These are phyloP conservation scores for Tieghemiomyces parasiticus DNA, from an alignment of 192 early-diverging fungal species.

Conservation along the genomic window DNA sequence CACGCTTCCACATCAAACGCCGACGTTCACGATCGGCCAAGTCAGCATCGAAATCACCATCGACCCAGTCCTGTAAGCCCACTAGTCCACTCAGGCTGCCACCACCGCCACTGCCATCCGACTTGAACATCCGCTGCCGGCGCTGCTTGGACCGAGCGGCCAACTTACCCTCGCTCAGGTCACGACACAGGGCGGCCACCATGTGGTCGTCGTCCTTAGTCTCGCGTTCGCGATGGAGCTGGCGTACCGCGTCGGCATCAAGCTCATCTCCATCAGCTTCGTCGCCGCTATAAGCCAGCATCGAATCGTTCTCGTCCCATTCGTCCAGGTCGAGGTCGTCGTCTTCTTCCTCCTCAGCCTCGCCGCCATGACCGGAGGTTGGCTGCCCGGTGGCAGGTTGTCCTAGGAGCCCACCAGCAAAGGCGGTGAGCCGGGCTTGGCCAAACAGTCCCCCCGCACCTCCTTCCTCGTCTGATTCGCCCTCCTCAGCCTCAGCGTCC, in stretches of 20 bases:
- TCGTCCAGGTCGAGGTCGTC: conserved; percentile 21
- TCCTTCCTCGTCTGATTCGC: conserved; percentile 23
- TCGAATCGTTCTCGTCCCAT: conserved; percentile 26
- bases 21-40: conserved; percentile 8
- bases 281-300: conserved; percentile 21
- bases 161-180: conserved; percentile 21
- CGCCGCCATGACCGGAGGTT: background rate
- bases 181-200: conserved; percentile 20
- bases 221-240: conserved; percentile 21
- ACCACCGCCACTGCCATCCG: background rate
- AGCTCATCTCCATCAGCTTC: conserved; percentile 15
- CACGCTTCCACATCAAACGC: conserved; percentile 9
- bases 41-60: background rate
- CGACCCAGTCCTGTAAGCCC: conserved; percentile 8
- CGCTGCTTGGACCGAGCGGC: background rate
- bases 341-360: conserved; percentile 14
- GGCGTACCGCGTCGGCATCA: conserved; percentile 16
- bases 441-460: too few species aligned
- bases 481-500: conserved; percentile 28
- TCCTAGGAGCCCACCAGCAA: too few species aligned
- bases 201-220: conserved; percentile 21
- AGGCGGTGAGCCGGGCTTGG: too few species aligned
- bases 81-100: background rate
- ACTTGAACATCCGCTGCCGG: background rate
- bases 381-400: too few species aligned